Percentiles rank a stretch among this genome's conserved stretches.
Conservation (phyloP, 2,329 filamentous ascomycete species). For the Aureobasidium subglaciale region DNA sequence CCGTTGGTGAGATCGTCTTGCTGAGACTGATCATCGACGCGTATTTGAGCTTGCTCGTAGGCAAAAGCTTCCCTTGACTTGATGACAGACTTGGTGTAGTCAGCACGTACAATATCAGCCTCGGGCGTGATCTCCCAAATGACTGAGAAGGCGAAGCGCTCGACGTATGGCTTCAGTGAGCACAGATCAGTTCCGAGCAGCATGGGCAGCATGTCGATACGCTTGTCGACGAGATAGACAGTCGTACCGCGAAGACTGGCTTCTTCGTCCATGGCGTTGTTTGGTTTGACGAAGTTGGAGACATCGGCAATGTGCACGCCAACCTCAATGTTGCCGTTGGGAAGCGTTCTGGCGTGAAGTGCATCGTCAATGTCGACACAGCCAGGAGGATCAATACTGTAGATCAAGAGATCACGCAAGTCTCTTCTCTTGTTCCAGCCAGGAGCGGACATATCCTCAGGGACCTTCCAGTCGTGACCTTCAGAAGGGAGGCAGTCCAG, state of each 20-base stretch:
- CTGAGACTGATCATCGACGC: conserved; percentile 83
- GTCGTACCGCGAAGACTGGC: conserved; percentile 91
- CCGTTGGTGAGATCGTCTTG: conserved; percentile 83
- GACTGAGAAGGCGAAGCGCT: conserved; percentile 54
- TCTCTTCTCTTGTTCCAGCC: conserved; percentile 84
- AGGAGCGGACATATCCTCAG: conserved; percentile 66
- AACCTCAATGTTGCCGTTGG: conserved; percentile 92
- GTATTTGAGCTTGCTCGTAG: conserved; percentile 90
- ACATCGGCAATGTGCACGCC: conserved; percentile 98
- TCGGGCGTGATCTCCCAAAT: conserved; percentile 75
- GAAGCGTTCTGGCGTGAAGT: conserved; percentile 73
- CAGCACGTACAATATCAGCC: conserved; percentile 75
- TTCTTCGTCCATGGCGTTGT: conserved; percentile 94
- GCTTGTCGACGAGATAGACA: conserved; percentile 96
- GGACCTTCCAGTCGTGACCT: conserved; percentile 91
- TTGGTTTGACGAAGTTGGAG: conserved; percentile 97
- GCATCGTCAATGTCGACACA: conserved; percentile 99
- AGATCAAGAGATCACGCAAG: conserved; percentile 78
- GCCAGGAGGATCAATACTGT: conserved; percentile 92
- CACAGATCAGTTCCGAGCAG: conserved; percentile 93
- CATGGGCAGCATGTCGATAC: conserved; percentile 98
- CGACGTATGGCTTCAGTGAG: conserved; percentile 95
- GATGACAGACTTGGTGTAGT: conserved; percentile 97
- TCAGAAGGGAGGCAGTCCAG: conserved; percentile 86
- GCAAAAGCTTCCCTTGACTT: conserved; percentile 94